Conservation (phyloP, 306 rosid species). For the Carpinus viminea region DNA sequence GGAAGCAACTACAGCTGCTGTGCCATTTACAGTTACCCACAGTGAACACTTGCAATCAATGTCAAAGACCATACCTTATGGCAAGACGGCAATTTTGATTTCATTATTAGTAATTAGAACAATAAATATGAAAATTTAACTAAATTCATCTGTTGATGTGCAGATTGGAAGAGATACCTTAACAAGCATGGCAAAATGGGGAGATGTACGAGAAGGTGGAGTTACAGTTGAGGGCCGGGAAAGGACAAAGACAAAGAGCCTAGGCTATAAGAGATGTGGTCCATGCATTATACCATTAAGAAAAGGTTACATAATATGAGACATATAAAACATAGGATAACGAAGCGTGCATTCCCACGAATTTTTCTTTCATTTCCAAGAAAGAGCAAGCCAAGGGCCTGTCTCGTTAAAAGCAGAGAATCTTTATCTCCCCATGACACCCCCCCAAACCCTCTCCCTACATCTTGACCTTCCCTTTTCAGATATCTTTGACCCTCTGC, state of each 20-base stretch:
- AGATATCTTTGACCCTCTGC: background rate
- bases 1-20: no score
- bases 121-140: no score
- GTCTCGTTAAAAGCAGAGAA: slow-evolving; percentile 57
- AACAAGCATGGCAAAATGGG: background rate
- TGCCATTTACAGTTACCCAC: no score
- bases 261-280: slow-evolving; percentile 33
- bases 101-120: no score
- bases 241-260: slow-evolving; percentile 1
- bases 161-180: background rate
- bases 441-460: background rate
- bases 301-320: background rate
- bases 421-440: slow-evolving; percentile 41
- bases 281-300: slow-evolving; percentile 14
- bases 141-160: no score
- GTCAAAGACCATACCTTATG: no score
- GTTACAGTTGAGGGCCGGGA: background rate
- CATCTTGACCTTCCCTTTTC: background rate
- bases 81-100: no score
- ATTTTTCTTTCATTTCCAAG: slow-evolving; percentile 89
- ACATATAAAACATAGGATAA: slow-evolving; percentile 43
- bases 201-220: background rate
- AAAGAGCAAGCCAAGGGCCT: slow-evolving; percentile 52
- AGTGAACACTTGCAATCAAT: no score
- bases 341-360: slow-evolving; percentile 67